Percentiles rank a stretch among this genome's conserved stretches.
phyloP scores from a whole-genome alignment of 768 basidiomycete species.

The Crassisporium funariophilum region DNA sequence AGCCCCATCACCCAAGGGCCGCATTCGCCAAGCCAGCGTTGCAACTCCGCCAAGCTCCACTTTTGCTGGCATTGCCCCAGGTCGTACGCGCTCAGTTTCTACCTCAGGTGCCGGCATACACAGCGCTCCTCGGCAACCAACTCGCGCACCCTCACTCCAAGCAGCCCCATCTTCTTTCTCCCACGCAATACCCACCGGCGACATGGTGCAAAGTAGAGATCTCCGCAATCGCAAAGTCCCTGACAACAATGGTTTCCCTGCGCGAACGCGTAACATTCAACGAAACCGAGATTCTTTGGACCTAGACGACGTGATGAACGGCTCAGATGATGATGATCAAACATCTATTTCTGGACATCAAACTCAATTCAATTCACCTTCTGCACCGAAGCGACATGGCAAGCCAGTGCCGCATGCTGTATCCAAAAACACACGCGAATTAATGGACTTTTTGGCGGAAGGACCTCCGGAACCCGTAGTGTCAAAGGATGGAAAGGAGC shows the following conservation, averaged over 20 bases:
- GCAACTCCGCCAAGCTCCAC: conserved; percentile 40
- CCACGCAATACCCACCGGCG: conserved; percentile 24
- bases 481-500: conserved; percentile 47
- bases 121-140: conserved; percentile 26
- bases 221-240: conserved; percentile 21
- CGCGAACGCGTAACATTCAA: conserved; percentile 53
- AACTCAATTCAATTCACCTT: conserved; percentile 19
- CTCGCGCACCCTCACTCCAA: conserved; percentile 33
- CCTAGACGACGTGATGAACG: conserved; percentile 74
- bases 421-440: conserved; percentile 50
- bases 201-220: conserved; percentile 31
- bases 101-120: conserved; percentile 35
- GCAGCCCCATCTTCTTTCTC: conserved; percentile 30
- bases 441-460: conserved; percentile 58
- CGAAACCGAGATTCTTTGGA: conserved; percentile 70
- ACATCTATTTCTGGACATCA: conserved; percentile 17
- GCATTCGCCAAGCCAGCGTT: conserved; percentile 49
- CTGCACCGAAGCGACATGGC: conserved; percentile 24
- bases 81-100: conserved; percentile 44
- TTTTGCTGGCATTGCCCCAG: conserved; percentile 30
- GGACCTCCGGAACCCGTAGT: conserved; percentile 53
- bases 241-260: conserved; percentile 40
- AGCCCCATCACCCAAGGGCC: conserved; percentile 33
- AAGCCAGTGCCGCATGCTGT: conserved; percentile 26
- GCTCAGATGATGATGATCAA: conserved; percentile 56